Conservation (phyloP, 2,329 filamentous ascomycete genomes). For the Xylaria sp. region DNA sequence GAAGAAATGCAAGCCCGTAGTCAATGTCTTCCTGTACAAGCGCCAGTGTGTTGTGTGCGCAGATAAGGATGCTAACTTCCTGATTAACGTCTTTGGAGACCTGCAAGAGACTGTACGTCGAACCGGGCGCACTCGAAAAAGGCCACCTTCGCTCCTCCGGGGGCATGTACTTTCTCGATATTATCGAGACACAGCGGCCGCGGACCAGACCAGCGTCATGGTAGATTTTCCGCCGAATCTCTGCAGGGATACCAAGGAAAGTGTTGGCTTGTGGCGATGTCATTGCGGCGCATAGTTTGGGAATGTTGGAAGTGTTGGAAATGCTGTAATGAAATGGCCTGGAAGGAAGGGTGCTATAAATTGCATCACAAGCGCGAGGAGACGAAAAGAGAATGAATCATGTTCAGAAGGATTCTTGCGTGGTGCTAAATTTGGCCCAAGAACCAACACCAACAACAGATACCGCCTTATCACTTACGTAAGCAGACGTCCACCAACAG, state of each 20-base stretch:
- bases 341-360: background rate
- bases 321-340: background rate
- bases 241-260: background rate
- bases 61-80: background rate
- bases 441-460: background rate
- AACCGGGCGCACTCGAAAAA: background rate
- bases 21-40: background rate
- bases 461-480: background rate
- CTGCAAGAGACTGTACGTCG: background rate
- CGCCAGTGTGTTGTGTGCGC: background rate
- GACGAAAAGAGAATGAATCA: background rate
- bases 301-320: background rate
- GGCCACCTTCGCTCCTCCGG: background rate
- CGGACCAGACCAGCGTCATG: background rate
- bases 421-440: background rate
- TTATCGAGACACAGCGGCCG: background rate
- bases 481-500: background rate
- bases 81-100: background rate
- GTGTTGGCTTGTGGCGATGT: background rate
- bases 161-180: background rate
- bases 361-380: background rate
- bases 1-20: background rate
- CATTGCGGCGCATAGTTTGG: background rate
- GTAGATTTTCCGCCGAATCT: background rate
- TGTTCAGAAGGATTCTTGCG: background rate